These are phyloP conservation scores for Arbutus unedo DNA, from an alignment of 148 eudicot species.

Conservation along the genomic window DNA sequence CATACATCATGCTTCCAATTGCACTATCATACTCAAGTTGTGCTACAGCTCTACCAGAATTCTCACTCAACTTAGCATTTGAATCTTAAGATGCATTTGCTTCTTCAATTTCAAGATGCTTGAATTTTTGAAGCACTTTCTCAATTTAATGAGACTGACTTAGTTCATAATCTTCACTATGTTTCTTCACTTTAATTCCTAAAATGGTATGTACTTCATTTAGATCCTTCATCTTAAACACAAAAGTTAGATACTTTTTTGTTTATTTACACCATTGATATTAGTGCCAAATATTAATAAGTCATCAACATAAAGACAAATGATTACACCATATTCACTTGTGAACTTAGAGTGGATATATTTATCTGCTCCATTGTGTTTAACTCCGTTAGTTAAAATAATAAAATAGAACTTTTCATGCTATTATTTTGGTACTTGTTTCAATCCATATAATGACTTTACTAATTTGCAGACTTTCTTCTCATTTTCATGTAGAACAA, in stretches of 20 bases:
- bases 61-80: background rate
- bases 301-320: background rate
- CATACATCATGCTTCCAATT: background rate
- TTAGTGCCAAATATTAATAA: background rate
- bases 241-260: background rate
- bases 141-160: background rate
- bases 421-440: background rate
- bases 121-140: background rate
- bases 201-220: background rate
- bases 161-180: background rate
- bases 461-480: background rate
- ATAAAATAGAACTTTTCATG: background rate
- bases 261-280: background rate
- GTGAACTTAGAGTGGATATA: background rate
- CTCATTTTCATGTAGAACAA: background rate
- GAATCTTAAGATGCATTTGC: background rate
- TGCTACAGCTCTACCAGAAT: background rate
- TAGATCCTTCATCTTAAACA: background rate
- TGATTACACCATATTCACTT: background rate
- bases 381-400: background rate
- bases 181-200: background rate
- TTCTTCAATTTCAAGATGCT: background rate
- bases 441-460: background rate
- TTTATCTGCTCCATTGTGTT: background rate
- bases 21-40: background rate